Evolutionary conservation across 345 rosid species (phyloP), one percentile per base, ranked within the genome.

Genomic region (Acer negundo): DNA sequence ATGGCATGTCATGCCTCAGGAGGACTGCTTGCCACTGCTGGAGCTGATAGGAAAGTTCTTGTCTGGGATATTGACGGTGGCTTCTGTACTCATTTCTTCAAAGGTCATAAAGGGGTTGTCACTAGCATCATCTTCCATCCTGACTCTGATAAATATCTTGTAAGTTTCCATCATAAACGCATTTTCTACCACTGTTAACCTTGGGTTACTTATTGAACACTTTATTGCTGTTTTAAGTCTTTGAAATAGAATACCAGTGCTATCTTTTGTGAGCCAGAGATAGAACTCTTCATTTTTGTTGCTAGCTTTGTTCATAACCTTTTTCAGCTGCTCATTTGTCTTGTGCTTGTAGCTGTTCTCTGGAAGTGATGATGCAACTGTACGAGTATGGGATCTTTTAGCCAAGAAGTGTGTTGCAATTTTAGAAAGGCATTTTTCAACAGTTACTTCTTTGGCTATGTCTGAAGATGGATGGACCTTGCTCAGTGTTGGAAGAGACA

Each of bases 41-140:
- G 99, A 89, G 90, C 98, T 75, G 98, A 96, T 85, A 92, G 97
- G 80, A 96, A 96, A 87, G 99, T 96, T 6, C 93, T 89, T 77
- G 94, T 96, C 67, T 96, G 98, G 98, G 99, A 96, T 87, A 95
- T 96, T 24, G 97, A 94, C 81, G 99, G 99, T 72, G 97, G 98
- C 73, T 96, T 90, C 87, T 92, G 97, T 78, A 94, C 99, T 80
- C 98, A 96, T 82, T 86, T 79, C 87, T 96, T 96, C 83, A 96
- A 87, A 84, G 99, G 97, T 38, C 99, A 96, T 85, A 88, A 87
- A 81, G 98, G 95, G 22, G 95, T 96, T 81, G 97, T 94, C 58
- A 79, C 92, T 58, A 86, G 84, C 80, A 47, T 94, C 59, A 79
- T 90, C 85, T 96, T 96, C 86, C 98, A 96, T 89, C 97, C 97